Conservation (phyloP, 768 basidiomycete species). For the Mycena epipterygia region DNA sequence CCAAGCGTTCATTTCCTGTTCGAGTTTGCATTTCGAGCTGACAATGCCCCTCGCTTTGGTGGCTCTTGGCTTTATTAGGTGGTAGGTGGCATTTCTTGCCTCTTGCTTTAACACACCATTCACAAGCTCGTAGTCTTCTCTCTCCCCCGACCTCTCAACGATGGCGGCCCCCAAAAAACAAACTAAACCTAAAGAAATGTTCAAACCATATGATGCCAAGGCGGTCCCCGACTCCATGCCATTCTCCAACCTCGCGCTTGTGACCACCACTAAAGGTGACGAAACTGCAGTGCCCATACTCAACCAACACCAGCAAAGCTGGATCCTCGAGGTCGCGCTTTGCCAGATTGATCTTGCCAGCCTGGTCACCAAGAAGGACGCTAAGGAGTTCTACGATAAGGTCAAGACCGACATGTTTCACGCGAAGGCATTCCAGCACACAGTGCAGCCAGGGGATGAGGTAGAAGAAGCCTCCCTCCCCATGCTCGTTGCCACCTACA, state of each 20-base stretch:
- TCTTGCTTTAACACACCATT: background rate
- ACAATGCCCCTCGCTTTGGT: too few relatives aligned
- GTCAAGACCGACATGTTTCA: conserved; percentile 12
- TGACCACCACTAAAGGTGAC: background rate
- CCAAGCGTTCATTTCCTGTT: too few relatives aligned
- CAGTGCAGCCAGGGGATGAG: background rate
- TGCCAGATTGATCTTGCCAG: background rate
- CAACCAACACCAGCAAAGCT: conserved; percentile 16
- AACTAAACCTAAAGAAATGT: conserved; percentile 12
- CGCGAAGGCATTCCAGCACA: conserved; percentile 26
- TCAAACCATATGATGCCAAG: conserved; percentile 3
- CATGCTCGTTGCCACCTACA: background rate
- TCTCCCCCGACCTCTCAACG: background rate
- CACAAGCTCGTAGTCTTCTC: background rate
- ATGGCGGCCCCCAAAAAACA: background rate
- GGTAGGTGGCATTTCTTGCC: too few relatives aligned
- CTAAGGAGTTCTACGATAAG: background rate
- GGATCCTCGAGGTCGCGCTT: conserved; percentile 12
- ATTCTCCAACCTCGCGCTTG: background rate
- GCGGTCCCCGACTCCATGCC: conserved; percentile 9
- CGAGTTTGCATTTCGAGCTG: too few relatives aligned
- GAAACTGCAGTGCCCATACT: conserved; percentile 12
- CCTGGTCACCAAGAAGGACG: background rate
- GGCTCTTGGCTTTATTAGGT: too few relatives aligned
- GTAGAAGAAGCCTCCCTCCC: background rate